Base-by-base conservation (phyloP, 2,329 filamentous ascomycete species). In the Lachnellula suecica region DNA sequence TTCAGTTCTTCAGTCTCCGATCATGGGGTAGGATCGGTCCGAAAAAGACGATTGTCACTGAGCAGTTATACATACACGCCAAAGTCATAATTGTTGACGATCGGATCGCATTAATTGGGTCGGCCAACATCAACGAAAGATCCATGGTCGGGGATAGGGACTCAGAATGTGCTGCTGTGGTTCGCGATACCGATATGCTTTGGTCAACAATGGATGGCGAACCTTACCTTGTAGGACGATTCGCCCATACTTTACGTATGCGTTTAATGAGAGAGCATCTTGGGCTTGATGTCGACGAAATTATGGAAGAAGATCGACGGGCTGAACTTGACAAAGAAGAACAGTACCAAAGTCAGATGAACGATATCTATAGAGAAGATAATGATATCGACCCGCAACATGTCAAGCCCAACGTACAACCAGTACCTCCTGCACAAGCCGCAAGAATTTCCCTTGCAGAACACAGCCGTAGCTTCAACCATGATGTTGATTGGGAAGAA, bases 31-130 rank as follows among this genome's bases (percentile, higher is more conserved):
- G 88, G 69, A 91, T 99, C 67, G 90, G 90, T 15, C 83, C 86
- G 27, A 87, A 87, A 58, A 89, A 94, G 60, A 83, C 85, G 52
- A 75, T 97, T 34, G 91, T 94, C 3, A 97, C 94, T 0, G 94
- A 99, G 69, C 94, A 97, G 72, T 81, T 99, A 10, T 99, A 99
- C 68, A 97, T 99, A 52, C 94, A 99, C 66, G 94, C 94, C 56
- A 99, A 99, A 72, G 88, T 88, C 60, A 97, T 97, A 78, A 82
- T 99, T 51, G 93, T 96, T 4, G 94, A 99, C 69, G 94, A 99
- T 66, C 84, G 93, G 29, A 84, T 94, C 52, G 93, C 88, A 19
- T 85, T 99, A 56, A 99, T 99, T 63, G 94, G 94, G 17, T 97
- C 93, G 42, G 94, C 94, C 48, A 99, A 99, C 68, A 97, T 99